phyloP scores from a whole-genome alignment of 2,329 filamentous ascomycete species.

The Fusarium sp. region DNA sequence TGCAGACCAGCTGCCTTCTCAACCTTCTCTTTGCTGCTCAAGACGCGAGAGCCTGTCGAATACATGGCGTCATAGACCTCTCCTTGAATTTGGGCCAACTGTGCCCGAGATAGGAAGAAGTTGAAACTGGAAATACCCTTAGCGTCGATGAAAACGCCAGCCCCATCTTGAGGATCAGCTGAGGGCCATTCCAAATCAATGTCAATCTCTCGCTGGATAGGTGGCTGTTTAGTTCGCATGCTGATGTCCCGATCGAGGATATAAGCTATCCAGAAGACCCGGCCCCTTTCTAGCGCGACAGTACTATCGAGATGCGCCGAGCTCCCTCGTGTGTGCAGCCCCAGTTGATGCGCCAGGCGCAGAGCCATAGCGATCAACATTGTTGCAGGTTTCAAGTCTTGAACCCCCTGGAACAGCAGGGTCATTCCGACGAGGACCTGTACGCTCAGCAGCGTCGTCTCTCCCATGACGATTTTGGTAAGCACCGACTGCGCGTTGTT shows the following conservation, averaged over 20 bases:
- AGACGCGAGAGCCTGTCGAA: neutral
- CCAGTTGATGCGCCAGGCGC: slow-evolving; percentile 13
- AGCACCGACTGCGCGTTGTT: slow-evolving; percentile 24
- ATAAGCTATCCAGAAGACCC: slow-evolving; percentile 32
- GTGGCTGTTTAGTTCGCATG: slow-evolving; percentile 1
- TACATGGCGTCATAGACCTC: slow-evolving; percentile 11
- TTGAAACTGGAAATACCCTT: neutral
- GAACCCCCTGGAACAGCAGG: slow-evolving; percentile 9
- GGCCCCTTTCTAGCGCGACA: neutral
- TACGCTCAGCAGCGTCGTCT: slow-evolving; percentile 3
- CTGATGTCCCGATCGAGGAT: slow-evolving; percentile 24
- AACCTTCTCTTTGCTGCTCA: neutral
- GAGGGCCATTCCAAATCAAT: slow-evolving; percentile 14
- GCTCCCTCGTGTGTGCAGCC: neutral
- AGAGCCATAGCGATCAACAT: slow-evolving; percentile 22
- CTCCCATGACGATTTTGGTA: neutral
- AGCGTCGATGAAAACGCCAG: neutral
- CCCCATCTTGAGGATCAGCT: neutral
- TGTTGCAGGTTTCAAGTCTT: slow-evolving; percentile 3
- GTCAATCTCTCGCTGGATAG: slow-evolving; percentile 4
- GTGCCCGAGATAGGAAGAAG: slow-evolving; percentile 7
- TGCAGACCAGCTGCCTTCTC: neutral
- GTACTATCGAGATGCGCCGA: neutral
- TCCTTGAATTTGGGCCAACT: slow-evolving; percentile 29
- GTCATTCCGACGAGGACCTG: slow-evolving; percentile 25